These are phyloP conservation scores for Geotrichum aggregatum DNA, from an alignment of 1,139 yeast species.

Conservation along the genomic window DNA sequence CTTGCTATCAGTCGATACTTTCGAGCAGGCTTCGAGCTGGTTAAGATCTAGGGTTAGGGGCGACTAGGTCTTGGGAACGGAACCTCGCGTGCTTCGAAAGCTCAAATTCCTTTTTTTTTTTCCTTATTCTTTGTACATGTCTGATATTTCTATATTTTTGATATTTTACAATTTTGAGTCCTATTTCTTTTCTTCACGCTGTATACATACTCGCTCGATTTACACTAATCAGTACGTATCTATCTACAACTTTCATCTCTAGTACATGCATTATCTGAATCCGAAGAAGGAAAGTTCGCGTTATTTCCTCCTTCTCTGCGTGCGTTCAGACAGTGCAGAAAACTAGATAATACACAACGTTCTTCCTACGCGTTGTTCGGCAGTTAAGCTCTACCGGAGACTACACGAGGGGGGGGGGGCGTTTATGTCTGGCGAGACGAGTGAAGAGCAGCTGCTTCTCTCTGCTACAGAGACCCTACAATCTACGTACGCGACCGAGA, in stretches of 20 bases:
- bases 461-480: neutral
- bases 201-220: too few relatives aligned
- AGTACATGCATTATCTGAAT: too few relatives aligned
- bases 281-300: too few relatives aligned
- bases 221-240: too few relatives aligned
- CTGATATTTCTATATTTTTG: neutral
- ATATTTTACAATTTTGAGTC: too few relatives aligned
- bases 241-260: too few relatives aligned
- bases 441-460: neutral
- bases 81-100: too few relatives aligned
- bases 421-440: neutral
- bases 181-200: too few relatives aligned
- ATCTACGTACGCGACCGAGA: neutral
- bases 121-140: neutral
- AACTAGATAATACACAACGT: too few relatives aligned
- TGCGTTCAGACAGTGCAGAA: too few relatives aligned
- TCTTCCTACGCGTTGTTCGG: too few relatives aligned
- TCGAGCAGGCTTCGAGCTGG: neutral
- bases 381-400: too few relatives aligned
- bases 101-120: neutral
- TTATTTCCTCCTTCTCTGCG: neutral
- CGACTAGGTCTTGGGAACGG: neutral
- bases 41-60: neutral
- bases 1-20: neutral
- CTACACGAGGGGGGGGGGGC: neutral